phyloP scores from a whole-genome alignment of 805 yeast species.

The Lipomyces chichibuensis region DNA sequence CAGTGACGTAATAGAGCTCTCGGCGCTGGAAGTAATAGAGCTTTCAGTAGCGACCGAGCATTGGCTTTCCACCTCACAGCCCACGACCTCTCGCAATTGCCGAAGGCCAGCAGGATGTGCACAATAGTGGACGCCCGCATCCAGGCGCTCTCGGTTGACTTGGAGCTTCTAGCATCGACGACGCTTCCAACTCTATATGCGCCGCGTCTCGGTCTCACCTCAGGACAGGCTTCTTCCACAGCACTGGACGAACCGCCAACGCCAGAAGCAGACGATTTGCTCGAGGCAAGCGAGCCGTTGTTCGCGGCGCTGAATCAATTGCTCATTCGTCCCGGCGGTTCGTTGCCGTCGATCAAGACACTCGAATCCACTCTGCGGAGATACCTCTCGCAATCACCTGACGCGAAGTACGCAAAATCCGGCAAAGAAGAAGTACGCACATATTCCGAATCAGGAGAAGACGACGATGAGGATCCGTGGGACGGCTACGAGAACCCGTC shows the following conservation, averaged over 20 bases:
- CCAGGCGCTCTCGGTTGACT: slow-evolving; percentile 20
- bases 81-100: not conserved
- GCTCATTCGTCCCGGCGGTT: slow-evolving; percentile 23
- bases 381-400: slow-evolving; percentile 12
- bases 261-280: not conserved
- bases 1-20: not conserved
- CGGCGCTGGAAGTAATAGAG: too few relatives aligned
- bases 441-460: not conserved
- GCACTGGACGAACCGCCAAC: not conserved
- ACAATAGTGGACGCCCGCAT: slow-evolving; percentile 28
- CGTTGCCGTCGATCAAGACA: slow-evolving; percentile 19
- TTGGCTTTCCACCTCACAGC: not conserved
- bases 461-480: slow-evolving; percentile 10
- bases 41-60: too few relatives aligned
- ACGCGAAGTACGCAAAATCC: slow-evolving; percentile 1
- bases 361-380: slow-evolving; percentile 9
- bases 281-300: slow-evolving; percentile 19
- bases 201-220: slow-evolving; percentile 13
- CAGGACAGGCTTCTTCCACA: slow-evolving; percentile 8
- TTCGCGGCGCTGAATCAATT: slow-evolving; percentile 16
- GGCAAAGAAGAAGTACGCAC: not conserved
- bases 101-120: slow-evolving; percentile 10
- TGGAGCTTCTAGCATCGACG: slow-evolving; percentile 25
- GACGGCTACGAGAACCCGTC: slow-evolving; percentile 15
- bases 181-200: slow-evolving; percentile 28